phyloP scores from a whole-genome alignment of 495 filamentous ascomycete genomes.

The Penicillium ochrochloron region DNA sequence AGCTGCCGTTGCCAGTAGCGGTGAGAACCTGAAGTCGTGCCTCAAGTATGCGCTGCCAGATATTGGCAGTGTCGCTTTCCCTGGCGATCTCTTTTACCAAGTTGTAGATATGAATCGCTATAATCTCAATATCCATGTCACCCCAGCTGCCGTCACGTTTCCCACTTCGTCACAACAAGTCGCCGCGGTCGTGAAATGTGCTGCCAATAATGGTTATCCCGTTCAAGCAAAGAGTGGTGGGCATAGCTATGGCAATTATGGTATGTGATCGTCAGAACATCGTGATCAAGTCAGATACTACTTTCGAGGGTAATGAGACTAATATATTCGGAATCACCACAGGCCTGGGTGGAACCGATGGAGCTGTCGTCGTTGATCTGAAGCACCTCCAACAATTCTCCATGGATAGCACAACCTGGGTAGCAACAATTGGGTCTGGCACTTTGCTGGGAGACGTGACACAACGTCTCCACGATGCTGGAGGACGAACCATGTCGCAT shows the following conservation, averaged over 20 bases:
- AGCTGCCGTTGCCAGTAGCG: slow-evolving; percentile 6
- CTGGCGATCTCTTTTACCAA: slow-evolving; percentile 25
- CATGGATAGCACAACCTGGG: slow-evolving; percentile 56
- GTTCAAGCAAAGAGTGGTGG: slow-evolving; percentile 73
- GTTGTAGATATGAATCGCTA: slow-evolving; percentile 38
- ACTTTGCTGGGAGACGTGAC: slow-evolving; percentile 65
- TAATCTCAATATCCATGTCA: slow-evolving; percentile 64
- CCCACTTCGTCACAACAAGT: slow-evolving; percentile 61
- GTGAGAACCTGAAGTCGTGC: slow-evolving; percentile 18
- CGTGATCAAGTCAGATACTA: too few species aligned
- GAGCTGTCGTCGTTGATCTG: slow-evolving; percentile 47
- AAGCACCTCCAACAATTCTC: slow-evolving; percentile 52
- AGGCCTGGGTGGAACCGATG: slow-evolving; percentile 51
- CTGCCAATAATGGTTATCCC: slow-evolving; percentile 54
- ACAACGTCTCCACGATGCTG: slow-evolving; percentile 59
- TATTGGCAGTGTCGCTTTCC: slow-evolving; percentile 21
- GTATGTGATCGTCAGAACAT: slow-evolving; percentile 11
- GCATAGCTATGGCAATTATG: slow-evolving; percentile 67
- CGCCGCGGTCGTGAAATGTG: slow-evolving; percentile 61
- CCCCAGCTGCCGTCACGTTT: slow-evolving; percentile 63
- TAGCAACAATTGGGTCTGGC: slow-evolving; percentile 70
- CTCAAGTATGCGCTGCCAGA: slow-evolving; percentile 19
- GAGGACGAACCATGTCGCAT: slow-evolving; percentile 68
- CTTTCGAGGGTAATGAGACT: slow-evolving; percentile 20
- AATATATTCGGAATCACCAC: slow-evolving; percentile 43